Evolutionary conservation across 495 filamentous ascomycete genomes (phyloP).

Genomic region (Podospora comata): DNA sequence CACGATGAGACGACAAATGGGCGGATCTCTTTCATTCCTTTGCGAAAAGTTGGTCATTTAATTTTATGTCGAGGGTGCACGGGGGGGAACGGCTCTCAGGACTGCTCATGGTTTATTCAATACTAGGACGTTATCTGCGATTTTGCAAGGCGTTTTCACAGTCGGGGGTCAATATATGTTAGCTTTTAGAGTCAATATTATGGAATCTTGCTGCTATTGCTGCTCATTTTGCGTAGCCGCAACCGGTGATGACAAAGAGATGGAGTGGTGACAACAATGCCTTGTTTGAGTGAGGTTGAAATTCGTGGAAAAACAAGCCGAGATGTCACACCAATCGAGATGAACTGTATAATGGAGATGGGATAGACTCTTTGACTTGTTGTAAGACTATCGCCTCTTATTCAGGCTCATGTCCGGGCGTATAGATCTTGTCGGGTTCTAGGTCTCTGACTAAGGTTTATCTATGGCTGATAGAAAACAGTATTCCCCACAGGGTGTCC

Average conservation of each 20-base stretch:
- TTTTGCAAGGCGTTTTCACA: conserved; percentile 10
- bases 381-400: not conserved
- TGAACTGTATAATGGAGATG: not conserved
- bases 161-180: conserved; percentile 8
- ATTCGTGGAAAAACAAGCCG: not conserved
- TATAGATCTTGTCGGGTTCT: not conserved
- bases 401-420: not conserved
- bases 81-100: not conserved
- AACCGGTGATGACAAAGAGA: not conserved
- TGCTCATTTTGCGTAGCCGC: not conserved
- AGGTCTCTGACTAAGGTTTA: not conserved
- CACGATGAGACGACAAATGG: not conserved
- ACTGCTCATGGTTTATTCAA: conserved; percentile 4
- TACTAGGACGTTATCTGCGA: not conserved
- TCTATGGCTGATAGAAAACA: not conserved
- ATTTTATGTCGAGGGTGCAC: not conserved
- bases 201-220: not conserved
- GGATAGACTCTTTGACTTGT: not conserved
- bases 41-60: not conserved
- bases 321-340: not conserved
- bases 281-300: not conserved
- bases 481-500: not conserved
- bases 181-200: conserved; percentile 3
- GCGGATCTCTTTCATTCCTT: not conserved
- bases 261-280: not conserved